phyloP scores from a whole-genome alignment of 768 basidiomycete species.

The Amanita jacksonii region DNA sequence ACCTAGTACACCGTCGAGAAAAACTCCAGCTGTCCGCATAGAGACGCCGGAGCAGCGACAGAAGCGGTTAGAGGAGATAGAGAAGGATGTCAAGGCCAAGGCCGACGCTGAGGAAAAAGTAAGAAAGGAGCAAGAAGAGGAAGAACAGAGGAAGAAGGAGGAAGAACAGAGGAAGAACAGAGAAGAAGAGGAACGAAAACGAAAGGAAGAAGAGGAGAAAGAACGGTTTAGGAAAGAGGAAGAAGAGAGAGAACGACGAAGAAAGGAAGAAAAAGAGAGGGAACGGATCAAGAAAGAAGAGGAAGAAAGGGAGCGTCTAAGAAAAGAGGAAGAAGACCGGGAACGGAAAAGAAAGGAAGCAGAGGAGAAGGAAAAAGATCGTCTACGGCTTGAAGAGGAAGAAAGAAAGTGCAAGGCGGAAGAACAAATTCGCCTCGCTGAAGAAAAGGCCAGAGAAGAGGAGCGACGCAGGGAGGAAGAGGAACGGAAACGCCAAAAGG shows the following conservation, averaged over 20 bases:
- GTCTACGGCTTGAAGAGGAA: slow-evolving; percentile 20
- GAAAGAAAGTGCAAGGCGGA: slow-evolving; percentile 26
- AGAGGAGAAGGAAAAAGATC: slow-evolving; percentile 21
- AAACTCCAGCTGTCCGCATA: slow-evolving; percentile 43
- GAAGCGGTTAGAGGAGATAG: slow-evolving; percentile 25
- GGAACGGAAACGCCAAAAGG: slow-evolving; percentile 23
- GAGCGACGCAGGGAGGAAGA: slow-evolving; percentile 24
- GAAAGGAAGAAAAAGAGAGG: slow-evolving; percentile 24
- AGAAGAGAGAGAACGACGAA: slow-evolving; percentile 22
- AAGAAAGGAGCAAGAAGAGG: slow-evolving; percentile 14
- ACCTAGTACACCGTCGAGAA: slow-evolving; percentile 28
- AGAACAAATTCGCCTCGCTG: not conserved
- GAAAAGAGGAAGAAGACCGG: slow-evolving; percentile 26
- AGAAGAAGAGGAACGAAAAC: slow-evolving; percentile 32
- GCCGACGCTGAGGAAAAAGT: slow-evolving; percentile 13
- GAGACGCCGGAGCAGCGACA: slow-evolving; percentile 47
- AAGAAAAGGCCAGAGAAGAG: not conserved
- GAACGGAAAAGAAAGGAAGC: slow-evolving; percentile 25
- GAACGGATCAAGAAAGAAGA: slow-evolving; percentile 19
- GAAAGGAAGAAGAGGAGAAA: slow-evolving; percentile 25
- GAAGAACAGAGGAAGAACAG: slow-evolving; percentile 24
- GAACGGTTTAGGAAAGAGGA: slow-evolving; percentile 19
- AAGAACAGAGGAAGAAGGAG: slow-evolving; percentile 21
- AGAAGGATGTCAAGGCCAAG: slow-evolving; percentile 17
- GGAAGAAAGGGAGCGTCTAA: slow-evolving; percentile 18